Evolutionary conservation across 176 grass and related monocot genomes (phyloP), one percentile per base, ranked within the genome.

Genomic region (Musa schizocarpa): DNA sequence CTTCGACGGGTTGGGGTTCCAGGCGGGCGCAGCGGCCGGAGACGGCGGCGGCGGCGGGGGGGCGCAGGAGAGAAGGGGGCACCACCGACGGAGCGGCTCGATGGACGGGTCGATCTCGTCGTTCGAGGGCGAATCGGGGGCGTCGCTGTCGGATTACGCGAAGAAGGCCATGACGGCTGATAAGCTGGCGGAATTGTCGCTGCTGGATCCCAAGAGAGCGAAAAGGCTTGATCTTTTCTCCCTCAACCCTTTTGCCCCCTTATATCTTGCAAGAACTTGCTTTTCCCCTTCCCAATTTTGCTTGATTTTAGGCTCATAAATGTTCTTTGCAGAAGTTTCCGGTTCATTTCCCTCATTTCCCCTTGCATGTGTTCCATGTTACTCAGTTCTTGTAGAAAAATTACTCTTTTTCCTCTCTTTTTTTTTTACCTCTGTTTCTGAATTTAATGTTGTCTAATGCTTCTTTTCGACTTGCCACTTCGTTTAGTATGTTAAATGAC

Each of bases 131-230:
- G 96, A 99, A 65, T 91, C 88, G 53, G 78, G 80, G 52, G 73
- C 24, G 17, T 57, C 83, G 23, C 53, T 83, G 9, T 79, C 91
- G 16, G 91, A 95, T 72, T 92, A 89, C 79, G 85, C 88, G 4
- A 99, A 95, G 88, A 99, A 99, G 86, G 91, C 86, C 52, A 80
- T 95, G 71, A 66, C 91, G 11, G 81, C 88, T 1, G 86, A 95
- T 0, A 90, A 72, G 88, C 86, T 99, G 50, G 78, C 91, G 19
- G 95, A 99, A 70, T 77, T 99, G 66, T 76, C 96, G 34, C 86
- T 99, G 1, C 75, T 92, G 34, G 96, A 99, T 76, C 96, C 96
- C 76, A 99, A 92, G 80, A 84, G 96, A 43, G 96, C 96, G 2
- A 99, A 99, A 69, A 99, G 96, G 96, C 80, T 16, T 0, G 61